Conservation (phyloP, 805 yeast genomes). For the Isabelozyma rhagii region DNA sequence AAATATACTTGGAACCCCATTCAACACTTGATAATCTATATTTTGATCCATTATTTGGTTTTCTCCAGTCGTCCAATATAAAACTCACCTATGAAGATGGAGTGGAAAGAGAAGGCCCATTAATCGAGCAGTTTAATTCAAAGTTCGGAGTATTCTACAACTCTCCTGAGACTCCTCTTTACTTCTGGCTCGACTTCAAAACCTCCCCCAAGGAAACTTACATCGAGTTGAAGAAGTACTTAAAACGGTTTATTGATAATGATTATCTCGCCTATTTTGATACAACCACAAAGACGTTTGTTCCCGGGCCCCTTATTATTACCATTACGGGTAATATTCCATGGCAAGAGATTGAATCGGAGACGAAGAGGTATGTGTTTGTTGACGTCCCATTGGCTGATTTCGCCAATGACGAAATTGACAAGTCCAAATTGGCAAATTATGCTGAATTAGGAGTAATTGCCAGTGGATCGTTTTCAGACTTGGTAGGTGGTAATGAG, state of each 20-base stretch:
- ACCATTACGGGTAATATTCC: slow-evolving; percentile 70
- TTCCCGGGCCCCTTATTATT: slow-evolving; percentile 56
- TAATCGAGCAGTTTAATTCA: slow-evolving; percentile 8
- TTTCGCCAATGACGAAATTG: slow-evolving; percentile 17
- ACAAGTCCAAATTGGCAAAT: slow-evolving; percentile 17
- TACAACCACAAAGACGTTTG: slow-evolving; percentile 23
- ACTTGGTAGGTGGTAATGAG: slow-evolving; percentile 22
- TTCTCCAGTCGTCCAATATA: slow-evolving; percentile 50
- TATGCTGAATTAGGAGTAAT: slow-evolving; percentile 29
- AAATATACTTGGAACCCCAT: slow-evolving; percentile 40
- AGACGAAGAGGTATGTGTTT: slow-evolving; percentile 36
- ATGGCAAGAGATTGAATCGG: slow-evolving; percentile 24
- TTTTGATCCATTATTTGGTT: slow-evolving; percentile 46
- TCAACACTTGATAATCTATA: slow-evolving; percentile 51
- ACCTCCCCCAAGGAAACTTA: slow-evolving; percentile 51
- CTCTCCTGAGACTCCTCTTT: slow-evolving; percentile 50
- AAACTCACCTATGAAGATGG: slow-evolving; percentile 5
- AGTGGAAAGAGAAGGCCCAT: slow-evolving; percentile 6
- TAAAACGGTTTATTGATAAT: slow-evolving; percentile 45
- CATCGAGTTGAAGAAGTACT: slow-evolving; percentile 38
- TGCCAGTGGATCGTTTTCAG: slow-evolving; percentile 43
- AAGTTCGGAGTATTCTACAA: slow-evolving; percentile 37
- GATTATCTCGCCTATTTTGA: slow-evolving; percentile 53
- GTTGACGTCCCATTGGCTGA: slow-evolving; percentile 50
- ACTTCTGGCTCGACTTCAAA: slow-evolving; percentile 63